phyloP scores from a whole-genome alignment of 139 green algal species.

The Chlamydomonas applanata region DNA sequence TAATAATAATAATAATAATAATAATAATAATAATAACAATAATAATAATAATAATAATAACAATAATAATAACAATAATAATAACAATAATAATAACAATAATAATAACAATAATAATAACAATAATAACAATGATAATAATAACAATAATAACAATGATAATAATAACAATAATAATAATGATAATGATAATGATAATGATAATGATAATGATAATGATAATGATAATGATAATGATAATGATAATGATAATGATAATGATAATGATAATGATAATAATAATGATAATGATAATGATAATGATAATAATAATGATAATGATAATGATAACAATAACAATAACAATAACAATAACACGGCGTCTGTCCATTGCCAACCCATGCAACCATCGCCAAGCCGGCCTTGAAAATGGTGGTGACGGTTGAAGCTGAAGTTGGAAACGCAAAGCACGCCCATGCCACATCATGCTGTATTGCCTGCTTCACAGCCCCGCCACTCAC shows the following conservation, averaged over 20 bases:
- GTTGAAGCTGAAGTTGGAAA: too few relatives aligned
- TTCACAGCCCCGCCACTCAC: slow-evolving; percentile 1
- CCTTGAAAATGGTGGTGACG: too few relatives aligned
- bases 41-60: too few relatives aligned
- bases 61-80: too few relatives aligned
- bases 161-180: neutral
- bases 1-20: too few relatives aligned
- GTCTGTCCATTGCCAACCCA: neutral
- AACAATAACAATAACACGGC: neutral
- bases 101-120: neutral
- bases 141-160: neutral
- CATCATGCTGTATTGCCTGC: too few relatives aligned
- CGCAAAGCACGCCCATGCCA: too few relatives aligned
- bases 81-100: neutral
- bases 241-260: neutral
- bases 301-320: slow-evolving; percentile 1
- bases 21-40: too few relatives aligned
- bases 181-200: slow-evolving; percentile 4
- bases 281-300: neutral
- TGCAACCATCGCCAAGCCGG: too few relatives aligned
- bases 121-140: neutral
- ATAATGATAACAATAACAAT: neutral
- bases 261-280: neutral
- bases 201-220: slow-evolving; percentile 2
- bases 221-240: neutral